Conservation (phyloP, 495 filamentous ascomycete species). For the Rostrohypoxylon terebratum region DNA sequence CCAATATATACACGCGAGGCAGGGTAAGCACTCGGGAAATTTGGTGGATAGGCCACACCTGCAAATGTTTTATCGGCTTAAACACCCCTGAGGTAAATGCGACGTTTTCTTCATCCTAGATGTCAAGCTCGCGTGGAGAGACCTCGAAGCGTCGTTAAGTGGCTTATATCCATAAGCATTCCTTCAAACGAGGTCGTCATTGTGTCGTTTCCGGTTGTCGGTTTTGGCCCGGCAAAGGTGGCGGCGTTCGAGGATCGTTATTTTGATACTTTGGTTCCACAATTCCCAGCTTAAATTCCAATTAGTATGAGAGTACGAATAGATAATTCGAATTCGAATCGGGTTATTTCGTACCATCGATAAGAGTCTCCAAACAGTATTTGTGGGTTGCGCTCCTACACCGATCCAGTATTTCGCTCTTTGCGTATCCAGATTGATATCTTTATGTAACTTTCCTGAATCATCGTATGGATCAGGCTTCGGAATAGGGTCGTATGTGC, state of each 20-base stretch:
- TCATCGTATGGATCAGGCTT: slow-evolving; percentile 73
- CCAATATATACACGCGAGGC: slow-evolving; percentile 29
- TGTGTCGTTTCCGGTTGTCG: slow-evolving; percentile 18
- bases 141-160: background rate
- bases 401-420: slow-evolving; percentile 96
- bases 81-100: background rate
- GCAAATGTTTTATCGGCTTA: background rate
- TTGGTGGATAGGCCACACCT: background rate
- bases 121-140: background rate
- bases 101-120: background rate
- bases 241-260: slow-evolving; percentile 44
- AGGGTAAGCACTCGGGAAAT: background rate
- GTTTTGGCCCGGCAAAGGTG: slow-evolving; percentile 37
- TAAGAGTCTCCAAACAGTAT: slow-evolving; percentile 87
- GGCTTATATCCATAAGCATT: slow-evolving; percentile 7
- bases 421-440: slow-evolving; percentile 84
- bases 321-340: background rate
- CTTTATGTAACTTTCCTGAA: slow-evolving; percentile 79
- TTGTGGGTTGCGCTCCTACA: slow-evolving; percentile 93
- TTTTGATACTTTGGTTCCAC: slow-evolving; percentile 49
- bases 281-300: slow-evolving; percentile 42
- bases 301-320: background rate
- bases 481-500: slow-evolving; percentile 94
- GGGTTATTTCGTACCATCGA: slow-evolving; percentile 72
- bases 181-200: background rate